Evolutionary conservation across 148 eudicot genomes (phyloP).

Genomic region (Salicornia ramosissima): DNA sequence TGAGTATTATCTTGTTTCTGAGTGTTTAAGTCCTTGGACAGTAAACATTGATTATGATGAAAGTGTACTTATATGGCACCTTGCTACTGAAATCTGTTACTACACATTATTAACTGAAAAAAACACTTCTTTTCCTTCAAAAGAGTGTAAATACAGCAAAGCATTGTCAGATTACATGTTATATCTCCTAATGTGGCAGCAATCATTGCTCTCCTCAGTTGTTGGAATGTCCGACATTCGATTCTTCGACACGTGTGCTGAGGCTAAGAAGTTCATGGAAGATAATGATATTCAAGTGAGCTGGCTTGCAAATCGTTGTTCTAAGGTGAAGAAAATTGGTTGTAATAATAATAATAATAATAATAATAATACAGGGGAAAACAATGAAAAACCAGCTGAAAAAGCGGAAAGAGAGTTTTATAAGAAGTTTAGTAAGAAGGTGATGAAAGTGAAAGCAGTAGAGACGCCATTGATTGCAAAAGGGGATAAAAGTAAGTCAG

Average conservation of each 20-base stretch:
- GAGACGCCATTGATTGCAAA: not conserved
- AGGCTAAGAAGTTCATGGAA: conserved; percentile 14
- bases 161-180: conserved; percentile 32
- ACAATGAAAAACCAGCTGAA: not conserved
- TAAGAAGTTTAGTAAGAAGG: not conserved
- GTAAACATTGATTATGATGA: conserved; percentile 21
- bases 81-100: conserved; percentile 32
- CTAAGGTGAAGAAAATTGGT: not conserved
- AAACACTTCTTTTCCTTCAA: no score
- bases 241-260: conserved; percentile 25
- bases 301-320: not conserved
- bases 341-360: not conserved
- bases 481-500: conserved; percentile 33
- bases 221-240: conserved; percentile 25
- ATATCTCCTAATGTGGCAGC: conserved; percentile 30
- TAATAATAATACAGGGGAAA: not conserved
- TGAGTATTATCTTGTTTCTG: not conserved
- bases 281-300: not conserved
- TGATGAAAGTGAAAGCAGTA: not conserved
- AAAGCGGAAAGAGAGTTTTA: not conserved
- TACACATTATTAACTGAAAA: not conserved
- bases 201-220: conserved; percentile 20
- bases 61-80: conserved; percentile 21
- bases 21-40: conserved; percentile 16
- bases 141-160: not conserved